A percentile compares a stretch with the other conserved stretches of the same genome.
Conservation (phyloP, 2,329 filamentous ascomycete genomes). For the Xylariaceae sp. region DNA sequence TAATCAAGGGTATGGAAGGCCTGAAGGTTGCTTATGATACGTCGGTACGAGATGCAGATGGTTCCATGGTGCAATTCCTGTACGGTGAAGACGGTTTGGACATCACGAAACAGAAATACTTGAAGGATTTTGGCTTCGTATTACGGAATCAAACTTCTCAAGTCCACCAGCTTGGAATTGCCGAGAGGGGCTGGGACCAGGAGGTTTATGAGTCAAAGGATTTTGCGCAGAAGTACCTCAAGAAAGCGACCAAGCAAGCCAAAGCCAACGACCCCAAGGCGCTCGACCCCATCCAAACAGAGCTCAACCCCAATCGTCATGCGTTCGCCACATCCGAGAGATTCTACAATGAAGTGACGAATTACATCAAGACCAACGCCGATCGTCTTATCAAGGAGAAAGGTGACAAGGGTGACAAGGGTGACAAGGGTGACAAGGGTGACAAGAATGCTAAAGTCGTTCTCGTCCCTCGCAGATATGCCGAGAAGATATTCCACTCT, state of each 20-base stretch:
- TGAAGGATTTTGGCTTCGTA: conserved; percentile 86
- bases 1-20: conserved; percentile 98
- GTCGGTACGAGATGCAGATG: conserved; percentile 90
- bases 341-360: conserved; percentile 68
- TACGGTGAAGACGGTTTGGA: conserved; percentile 97
- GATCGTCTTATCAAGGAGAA: conserved; percentile 54
- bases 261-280: conserved; percentile 51
- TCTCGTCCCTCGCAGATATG: conserved; percentile 56
- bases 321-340: conserved; percentile 86
- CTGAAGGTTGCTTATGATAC: conserved; percentile 89
- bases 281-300: conserved; percentile 70
- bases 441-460: conserved; percentile 20
- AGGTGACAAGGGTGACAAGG: conserved; percentile 32
- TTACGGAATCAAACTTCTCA: conserved; percentile 81
- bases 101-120: conserved; percentile 87
- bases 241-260: conserved; percentile 71
- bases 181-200: conserved; percentile 37
- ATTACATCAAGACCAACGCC: conserved; percentile 75
- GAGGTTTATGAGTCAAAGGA: conserved; percentile 47
- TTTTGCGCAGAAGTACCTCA: conserved; percentile 71
- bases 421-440: conserved; percentile 28
- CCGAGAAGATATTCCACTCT: conserved; percentile 79
- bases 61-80: conserved; percentile 87
- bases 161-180: conserved; percentile 69
- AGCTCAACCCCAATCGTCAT: conserved; percentile 71